Evolutionary conservation across 352 stramenopile species (phyloP), one percentile per base, ranked within the genome.

Genomic region (Phytophthora fragariaefolia): DNA sequence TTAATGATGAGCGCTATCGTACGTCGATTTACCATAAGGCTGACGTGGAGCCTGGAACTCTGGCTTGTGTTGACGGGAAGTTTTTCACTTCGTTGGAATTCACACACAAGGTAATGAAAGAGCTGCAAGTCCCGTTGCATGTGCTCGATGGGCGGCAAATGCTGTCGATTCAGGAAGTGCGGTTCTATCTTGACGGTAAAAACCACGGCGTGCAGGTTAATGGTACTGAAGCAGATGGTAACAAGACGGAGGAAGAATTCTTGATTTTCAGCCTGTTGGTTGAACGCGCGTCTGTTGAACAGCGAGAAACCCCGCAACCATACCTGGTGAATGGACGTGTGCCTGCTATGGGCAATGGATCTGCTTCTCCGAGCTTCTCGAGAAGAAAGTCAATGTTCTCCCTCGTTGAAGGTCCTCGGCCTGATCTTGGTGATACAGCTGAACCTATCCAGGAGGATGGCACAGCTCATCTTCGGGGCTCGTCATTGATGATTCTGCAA

Each of bases 341-440:
- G 1, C 88, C 88, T 13, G 79, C 86, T n/a, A 96, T 96, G 88
- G 86, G 88, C 23, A 88, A 89, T 65, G 88, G 88, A 2, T 85
- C 85, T 10, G 88, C 85, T 18, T 96, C 88, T 12, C 88, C 88
- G 0, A 95, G 86, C 48, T 96, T 96, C 66, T 86, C 85, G 30
- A 82, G 86, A 13, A 76, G 82, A 48, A 91, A 92, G 48, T 85
- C 87, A 2, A 93, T 91, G 77, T 93, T 93, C 46, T 94, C 83
- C 3, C 57, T 73, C 2, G 63, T 67, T 30, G 66, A 73, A 46
- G 59, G 62, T n/a, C 38, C 49, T 47, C 57, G 48, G 23, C 15
- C 63, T 68, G 8, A 76, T 66, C 18, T 76, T 78, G 6, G 38
- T 75, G 40, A 81, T 58, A 30, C 67, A 70, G 24, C 73, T 60